Conservation (phyloP, 2,329 filamentous ascomycete species). For the Penicillium sclerotigenum region DNA sequence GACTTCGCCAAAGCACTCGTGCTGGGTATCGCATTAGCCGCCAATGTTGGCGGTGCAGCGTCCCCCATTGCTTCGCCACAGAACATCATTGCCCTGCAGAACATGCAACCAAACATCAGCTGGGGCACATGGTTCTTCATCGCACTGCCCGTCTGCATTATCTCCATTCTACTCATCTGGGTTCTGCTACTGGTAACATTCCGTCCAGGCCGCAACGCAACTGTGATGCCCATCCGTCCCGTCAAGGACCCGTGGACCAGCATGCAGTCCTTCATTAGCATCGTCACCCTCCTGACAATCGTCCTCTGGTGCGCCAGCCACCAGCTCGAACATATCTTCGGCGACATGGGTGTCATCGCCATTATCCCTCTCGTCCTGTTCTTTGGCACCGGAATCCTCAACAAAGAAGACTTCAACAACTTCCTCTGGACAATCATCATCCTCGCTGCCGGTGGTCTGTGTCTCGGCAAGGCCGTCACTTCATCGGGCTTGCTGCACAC, state of each 20-base stretch:
- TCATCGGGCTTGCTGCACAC: constrained; percentile 89
- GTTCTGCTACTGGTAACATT: constrained; percentile 79
- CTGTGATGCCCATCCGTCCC: constrained; percentile 85
- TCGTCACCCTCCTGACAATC: constrained; percentile 81
- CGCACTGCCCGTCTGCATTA: constrained; percentile 83
- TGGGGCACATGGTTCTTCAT: constrained; percentile 99
- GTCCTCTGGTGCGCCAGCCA: constrained; percentile 89
- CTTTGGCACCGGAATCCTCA: constrained; percentile 93
- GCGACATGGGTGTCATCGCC: constrained; percentile 97
- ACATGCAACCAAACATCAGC: constrained; percentile 87
- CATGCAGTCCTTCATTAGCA: constrained; percentile 86
- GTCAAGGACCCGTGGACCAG: constrained; percentile 85
- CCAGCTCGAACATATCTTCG: constrained; percentile 80
- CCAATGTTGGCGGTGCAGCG: constrained; percentile 93
- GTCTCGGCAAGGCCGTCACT: constrained; percentile 89
- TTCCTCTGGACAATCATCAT: constrained; percentile 99
- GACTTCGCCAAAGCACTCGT: constrained; percentile 94
- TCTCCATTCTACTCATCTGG: constrained; percentile 89
- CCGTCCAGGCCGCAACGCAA: constrained; percentile 77
- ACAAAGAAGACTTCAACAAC: constrained; percentile 99
- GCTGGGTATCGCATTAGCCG: constrained; percentile 88
- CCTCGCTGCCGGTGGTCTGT: constrained; percentile 86
- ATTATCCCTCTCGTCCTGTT: constrained; percentile 95
- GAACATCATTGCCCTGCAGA: constrained; percentile 92
- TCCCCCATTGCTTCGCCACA: constrained; percentile 96